phyloP scores from a whole-genome alignment of 306 rosid species.

The Sphenostylis stenocarpa region DNA sequence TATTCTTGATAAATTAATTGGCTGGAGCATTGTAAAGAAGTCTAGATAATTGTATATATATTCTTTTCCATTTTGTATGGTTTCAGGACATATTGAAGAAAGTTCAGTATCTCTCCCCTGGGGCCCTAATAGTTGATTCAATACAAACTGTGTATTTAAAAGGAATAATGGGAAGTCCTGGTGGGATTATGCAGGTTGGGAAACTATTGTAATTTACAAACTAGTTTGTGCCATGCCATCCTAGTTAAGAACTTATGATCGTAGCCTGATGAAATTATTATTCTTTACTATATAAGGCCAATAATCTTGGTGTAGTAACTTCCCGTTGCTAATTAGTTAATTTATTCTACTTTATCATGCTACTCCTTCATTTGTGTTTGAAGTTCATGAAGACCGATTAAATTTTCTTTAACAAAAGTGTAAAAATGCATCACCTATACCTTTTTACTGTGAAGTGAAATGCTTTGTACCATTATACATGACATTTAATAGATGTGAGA shows the following conservation, averaged over 20 bases:
- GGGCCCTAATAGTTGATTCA: conserved; percentile 80
- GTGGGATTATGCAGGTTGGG: conserved; percentile 74
- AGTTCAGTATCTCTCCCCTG: conserved; percentile 70
- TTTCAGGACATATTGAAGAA: conserved; percentile 82
- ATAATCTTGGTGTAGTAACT: neutral
- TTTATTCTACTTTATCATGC: neutral
- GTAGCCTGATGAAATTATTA: conserved; percentile 1
- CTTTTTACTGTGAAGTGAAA: conserved; percentile 21
- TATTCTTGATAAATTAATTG: conserved; percentile 10
- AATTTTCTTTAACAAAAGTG: neutral
- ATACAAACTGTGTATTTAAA: conserved; percentile 89
- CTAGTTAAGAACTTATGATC: neutral
- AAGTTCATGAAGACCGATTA: neutral
- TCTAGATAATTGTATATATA: conserved; percentile 17
- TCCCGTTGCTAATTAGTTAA: conserved; percentile 16
- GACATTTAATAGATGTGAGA: conserved; percentile 33
- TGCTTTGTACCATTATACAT: conserved; percentile 8
- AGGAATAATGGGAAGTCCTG: conserved; percentile 88
- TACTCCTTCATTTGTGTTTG: neutral
- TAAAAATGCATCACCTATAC: conserved; percentile 14
- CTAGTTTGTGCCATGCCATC: neutral
- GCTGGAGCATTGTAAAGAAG: neutral
- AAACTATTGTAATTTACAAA: neutral
- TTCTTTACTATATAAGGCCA: neutral
- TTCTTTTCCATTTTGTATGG: conserved; percentile 12